Conservation (phyloP, 1,284 basidiomycete genomes). For the Neolentinus lepideus region DNA sequence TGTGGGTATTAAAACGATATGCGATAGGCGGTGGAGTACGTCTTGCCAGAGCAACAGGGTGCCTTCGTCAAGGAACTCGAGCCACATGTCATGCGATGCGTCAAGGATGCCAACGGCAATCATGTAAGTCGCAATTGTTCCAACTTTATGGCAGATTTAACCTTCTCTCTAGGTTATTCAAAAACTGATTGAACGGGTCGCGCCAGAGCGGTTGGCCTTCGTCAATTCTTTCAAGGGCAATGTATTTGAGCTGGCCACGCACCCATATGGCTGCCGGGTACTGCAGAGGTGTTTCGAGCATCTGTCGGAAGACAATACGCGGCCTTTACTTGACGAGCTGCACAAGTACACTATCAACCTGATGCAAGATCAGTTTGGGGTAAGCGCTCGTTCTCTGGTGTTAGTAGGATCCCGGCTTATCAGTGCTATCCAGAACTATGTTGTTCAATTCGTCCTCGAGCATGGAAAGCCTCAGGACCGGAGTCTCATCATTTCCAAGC, state of each 20-base stretch:
- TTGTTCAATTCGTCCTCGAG: slow-evolving; percentile 91
- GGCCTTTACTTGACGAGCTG: slow-evolving; percentile 80
- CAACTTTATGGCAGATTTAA: slow-evolving; percentile 6
- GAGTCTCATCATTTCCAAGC: slow-evolving; percentile 58
- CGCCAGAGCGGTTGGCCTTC: slow-evolving; percentile 72
- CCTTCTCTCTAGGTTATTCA: slow-evolving; percentile 60
- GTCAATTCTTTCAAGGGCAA: slow-evolving; percentile 75
- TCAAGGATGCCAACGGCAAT: slow-evolving; percentile 92
- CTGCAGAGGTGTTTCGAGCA: slow-evolving; percentile 91
- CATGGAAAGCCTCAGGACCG: slow-evolving; percentile 71
- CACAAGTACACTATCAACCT: slow-evolving; percentile 65
- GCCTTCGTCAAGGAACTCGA: slow-evolving; percentile 77
- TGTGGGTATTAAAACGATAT: slow-evolving; percentile 3
- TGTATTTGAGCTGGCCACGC: slow-evolving; percentile 81
- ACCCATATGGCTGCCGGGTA: slow-evolving; percentile 94
- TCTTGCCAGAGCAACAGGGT: slow-evolving; percentile 73
- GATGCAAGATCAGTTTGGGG: slow-evolving; percentile 87
- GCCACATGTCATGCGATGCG: slow-evolving; percentile 78
- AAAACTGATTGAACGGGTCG: slow-evolving; percentile 79
- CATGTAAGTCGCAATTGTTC: slow-evolving; percentile 53
- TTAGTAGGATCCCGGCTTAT: slow-evolving; percentile 1
- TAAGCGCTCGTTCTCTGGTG: slow-evolving; percentile 30
- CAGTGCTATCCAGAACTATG: slow-evolving; percentile 69
- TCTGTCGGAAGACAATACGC: slow-evolving; percentile 61
- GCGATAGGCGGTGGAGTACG: slow-evolving; percentile 75